phyloP scores from a whole-genome alignment of 352 stramenopile genomes.

The Elongisporangium prolatum region DNA sequence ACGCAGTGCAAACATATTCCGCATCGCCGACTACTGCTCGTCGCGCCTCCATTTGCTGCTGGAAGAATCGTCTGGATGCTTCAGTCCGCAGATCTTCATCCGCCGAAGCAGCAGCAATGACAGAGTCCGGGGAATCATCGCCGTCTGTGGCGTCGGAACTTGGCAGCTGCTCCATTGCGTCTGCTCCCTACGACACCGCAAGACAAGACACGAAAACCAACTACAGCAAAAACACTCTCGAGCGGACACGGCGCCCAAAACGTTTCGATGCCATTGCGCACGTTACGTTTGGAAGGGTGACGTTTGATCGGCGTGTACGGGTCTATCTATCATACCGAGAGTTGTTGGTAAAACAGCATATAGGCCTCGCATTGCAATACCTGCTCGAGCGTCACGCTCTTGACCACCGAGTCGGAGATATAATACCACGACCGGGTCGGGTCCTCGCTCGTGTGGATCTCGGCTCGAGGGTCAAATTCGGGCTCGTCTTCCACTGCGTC shows the following conservation, averaged over 20 bases:
- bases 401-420: constrained; percentile 64
- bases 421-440: constrained; percentile 50
- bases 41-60: not conserved
- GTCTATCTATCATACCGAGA: constrained; percentile 1
- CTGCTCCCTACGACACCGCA: not conserved
- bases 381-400: constrained; percentile 49
- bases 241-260: not conserved
- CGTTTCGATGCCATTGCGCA: not conserved
- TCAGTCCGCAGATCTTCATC: not conserved
- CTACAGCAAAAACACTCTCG: not conserved
- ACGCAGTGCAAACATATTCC: not conserved
- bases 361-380: constrained; percentile 75
- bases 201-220: not conserved
- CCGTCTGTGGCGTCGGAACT: not conserved
- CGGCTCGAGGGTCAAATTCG: constrained; percentile 17
- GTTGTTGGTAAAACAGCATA: constrained; percentile 71
- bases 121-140: not conserved
- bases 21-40: not conserved
- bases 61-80: not conserved
- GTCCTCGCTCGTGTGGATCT: constrained; percentile 19
- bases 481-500: constrained; percentile 11
- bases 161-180: not conserved
- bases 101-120: not conserved
- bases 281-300: not conserved
- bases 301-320: not conserved